Conservation (phyloP, 768 basidiomycete species). For the Clitopilus passeckerianus region DNA sequence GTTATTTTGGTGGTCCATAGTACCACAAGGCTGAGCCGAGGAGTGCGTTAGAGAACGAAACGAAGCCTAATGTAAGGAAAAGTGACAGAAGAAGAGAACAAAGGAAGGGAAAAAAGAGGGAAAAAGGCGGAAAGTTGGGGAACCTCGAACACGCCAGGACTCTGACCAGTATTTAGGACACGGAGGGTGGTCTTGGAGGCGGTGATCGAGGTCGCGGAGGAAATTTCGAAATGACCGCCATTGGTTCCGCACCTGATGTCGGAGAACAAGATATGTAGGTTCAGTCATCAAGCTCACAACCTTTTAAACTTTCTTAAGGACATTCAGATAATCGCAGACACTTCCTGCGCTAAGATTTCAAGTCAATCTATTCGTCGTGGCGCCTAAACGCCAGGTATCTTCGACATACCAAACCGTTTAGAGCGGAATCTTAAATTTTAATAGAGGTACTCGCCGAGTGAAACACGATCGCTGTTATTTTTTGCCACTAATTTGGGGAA, state of each 20-base stretch:
- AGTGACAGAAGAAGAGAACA: slow-evolving; percentile 11
- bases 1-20: slow-evolving; percentile 18
- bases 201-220: slow-evolving; percentile 33
- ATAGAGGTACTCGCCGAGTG: slow-evolving; percentile 19
- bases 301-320: background rate
- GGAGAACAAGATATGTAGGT: slow-evolving; percentile 12
- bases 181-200: slow-evolving; percentile 8
- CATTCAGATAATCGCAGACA: background rate
- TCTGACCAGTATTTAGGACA: slow-evolving; percentile 16
- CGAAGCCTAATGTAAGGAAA: slow-evolving; percentile 14
- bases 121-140: slow-evolving; percentile 10
- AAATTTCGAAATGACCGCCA: slow-evolving; percentile 21
- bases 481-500: slow-evolving; percentile 15
- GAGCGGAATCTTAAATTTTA: slow-evolving; percentile 11
- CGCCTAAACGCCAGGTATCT: background rate
- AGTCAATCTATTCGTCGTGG: background rate
- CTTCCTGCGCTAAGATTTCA: background rate
- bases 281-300: background rate
- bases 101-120: slow-evolving; percentile 13
- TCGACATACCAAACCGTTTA: background rate
- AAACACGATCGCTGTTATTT: slow-evolving; percentile 43
- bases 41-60: slow-evolving; percentile 9
- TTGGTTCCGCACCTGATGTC: slow-evolving; percentile 20
- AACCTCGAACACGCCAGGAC: slow-evolving; percentile 21
- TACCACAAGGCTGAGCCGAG: slow-evolving; percentile 8